A percentile compares a stretch with the other conserved stretches of the same genome.
Evolutionary conservation across 2,329 filamentous ascomycete species (phyloP).

Genomic region (Penicillium sp.): DNA sequence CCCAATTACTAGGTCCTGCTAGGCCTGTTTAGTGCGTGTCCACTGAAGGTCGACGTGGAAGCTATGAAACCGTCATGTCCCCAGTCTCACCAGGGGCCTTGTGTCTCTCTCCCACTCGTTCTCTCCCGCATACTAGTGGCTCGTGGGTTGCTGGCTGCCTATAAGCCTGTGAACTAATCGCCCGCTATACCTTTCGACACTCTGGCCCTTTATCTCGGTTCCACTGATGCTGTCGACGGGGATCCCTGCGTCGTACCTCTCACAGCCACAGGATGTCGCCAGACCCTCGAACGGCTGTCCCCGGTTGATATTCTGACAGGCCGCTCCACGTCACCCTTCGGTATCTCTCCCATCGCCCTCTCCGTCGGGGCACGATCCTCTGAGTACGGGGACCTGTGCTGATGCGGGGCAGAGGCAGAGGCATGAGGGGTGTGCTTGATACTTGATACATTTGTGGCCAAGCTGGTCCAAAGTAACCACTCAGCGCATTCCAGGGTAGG

Average conservation of each 20-base stretch:
- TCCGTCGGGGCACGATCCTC: slow-evolving; percentile 9
- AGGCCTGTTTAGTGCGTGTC: not conserved
- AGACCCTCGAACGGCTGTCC: slow-evolving; percentile 26
- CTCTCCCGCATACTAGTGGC: not conserved
- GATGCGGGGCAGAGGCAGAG: slow-evolving; percentile 30
- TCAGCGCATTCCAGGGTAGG: not conserved
- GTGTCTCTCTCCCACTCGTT: not conserved
- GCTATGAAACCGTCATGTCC: not conserved
- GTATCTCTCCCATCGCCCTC: slow-evolving; percentile 18
- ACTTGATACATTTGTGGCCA: not conserved
- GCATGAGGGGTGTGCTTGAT: not conserved
- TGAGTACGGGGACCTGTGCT: slow-evolving; percentile 23
- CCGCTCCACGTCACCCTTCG: slow-evolving; percentile 36
- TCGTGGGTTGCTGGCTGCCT: not conserved
- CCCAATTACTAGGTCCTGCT: not conserved
- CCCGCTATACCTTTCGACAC: not conserved
- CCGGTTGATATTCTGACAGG: slow-evolving; percentile 33
- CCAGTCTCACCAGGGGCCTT: not conserved
- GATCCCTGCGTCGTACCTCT: slow-evolving; percentile 25
- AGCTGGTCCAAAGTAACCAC: not conserved
- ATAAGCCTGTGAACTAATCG: not conserved
- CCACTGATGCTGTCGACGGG: slow-evolving; percentile 9
- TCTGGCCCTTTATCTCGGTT: not conserved
- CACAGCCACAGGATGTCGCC: slow-evolving; percentile 29
- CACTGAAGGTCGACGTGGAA: not conserved